Conservation (phyloP, 805 yeast genomes). For the Komagataella populi region DNA sequence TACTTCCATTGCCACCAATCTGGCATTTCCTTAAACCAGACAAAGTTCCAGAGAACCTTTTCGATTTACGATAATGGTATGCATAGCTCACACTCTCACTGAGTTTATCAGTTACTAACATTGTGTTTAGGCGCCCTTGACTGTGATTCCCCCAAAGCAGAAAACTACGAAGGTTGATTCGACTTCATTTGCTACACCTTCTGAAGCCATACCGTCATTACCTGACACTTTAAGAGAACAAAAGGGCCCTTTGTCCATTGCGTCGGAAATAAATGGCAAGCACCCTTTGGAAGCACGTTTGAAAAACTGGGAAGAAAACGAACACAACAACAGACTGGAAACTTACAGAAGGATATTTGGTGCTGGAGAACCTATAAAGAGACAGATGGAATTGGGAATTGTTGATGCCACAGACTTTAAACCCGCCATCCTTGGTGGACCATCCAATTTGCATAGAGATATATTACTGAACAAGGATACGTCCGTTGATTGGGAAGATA, state of each 20-base stretch:
- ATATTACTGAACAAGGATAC: conserved; percentile 69
- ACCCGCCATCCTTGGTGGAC: conserved; percentile 50
- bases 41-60: too few relatives aligned
- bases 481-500: conserved; percentile 86
- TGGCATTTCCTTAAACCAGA: not conserved
- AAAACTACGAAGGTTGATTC: conserved; percentile 35
- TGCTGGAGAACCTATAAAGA: conserved; percentile 83
- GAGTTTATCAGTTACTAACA: not conserved
- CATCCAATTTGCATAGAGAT: conserved; percentile 54
- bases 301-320: conserved; percentile 68
- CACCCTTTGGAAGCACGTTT: conserved; percentile 82
- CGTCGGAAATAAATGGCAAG: conserved; percentile 54
- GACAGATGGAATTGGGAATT: conserved; percentile 78
- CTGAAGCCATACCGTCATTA: conserved; percentile 55
- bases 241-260: conserved; percentile 46
- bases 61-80: not conserved
- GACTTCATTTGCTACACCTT: conserved; percentile 36
- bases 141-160: conserved; percentile 39
- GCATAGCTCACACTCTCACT: not conserved
- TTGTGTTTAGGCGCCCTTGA: conserved; percentile 11
- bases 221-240: conserved; percentile 57
- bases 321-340: conserved; percentile 57
- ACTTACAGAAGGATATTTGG: conserved; percentile 78
- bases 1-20: not conserved
- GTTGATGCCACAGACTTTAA: conserved; percentile 57